Percentiles rank a stretch among this genome's conserved stretches.
These are phyloP conservation scores for Aspergillus leporis DNA, from an alignment of 495 filamentous ascomycete genomes.

Conservation along the genomic window DNA sequence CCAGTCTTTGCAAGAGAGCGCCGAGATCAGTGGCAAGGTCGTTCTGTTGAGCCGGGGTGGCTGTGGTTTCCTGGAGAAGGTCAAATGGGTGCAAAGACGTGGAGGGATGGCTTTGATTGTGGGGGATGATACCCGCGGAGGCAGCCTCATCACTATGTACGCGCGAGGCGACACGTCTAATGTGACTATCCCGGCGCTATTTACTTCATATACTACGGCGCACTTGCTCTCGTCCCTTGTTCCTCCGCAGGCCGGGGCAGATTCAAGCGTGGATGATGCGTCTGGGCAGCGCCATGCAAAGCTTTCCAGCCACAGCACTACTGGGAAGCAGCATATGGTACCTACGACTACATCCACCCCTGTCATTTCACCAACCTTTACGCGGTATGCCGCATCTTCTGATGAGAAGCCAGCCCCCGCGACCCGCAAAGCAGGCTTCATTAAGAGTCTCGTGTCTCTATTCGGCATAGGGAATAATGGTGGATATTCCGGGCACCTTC, in stretches of 20 bases:
- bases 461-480: slow-evolving; percentile 50
- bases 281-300: slow-evolving; percentile 26
- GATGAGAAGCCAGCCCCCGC: slow-evolving; percentile 18
- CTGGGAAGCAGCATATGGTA: slow-evolving; percentile 22
- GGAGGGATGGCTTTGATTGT: slow-evolving; percentile 90
- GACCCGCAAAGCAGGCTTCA: slow-evolving; percentile 48
- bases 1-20: slow-evolving; percentile 88
- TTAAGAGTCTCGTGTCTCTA: slow-evolving; percentile 54
- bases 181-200: slow-evolving; percentile 88
- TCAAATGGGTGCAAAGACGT: slow-evolving; percentile 91
- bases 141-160: slow-evolving; percentile 91
- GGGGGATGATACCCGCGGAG: slow-evolving; percentile 86
- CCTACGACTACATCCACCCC: slow-evolving; percentile 27
- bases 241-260: slow-evolving; percentile 64
- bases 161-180: slow-evolving; percentile 93
- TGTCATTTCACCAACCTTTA: slow-evolving; percentile 29
- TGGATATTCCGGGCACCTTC: slow-evolving; percentile 20
- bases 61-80: slow-evolving; percentile 96
- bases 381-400: slow-evolving; percentile 21
- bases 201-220: slow-evolving; percentile 93
- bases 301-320: slow-evolving; percentile 21
- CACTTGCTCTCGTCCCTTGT: slow-evolving; percentile 90
- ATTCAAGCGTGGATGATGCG: slow-evolving; percentile 53
- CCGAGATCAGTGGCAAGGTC: slow-evolving; percentile 91
- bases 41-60: slow-evolving; percentile 88